Base-by-base conservation (phyloP, 2,329 filamentous ascomycete species). In the Fusarium neocosmosporiellum region DNA sequence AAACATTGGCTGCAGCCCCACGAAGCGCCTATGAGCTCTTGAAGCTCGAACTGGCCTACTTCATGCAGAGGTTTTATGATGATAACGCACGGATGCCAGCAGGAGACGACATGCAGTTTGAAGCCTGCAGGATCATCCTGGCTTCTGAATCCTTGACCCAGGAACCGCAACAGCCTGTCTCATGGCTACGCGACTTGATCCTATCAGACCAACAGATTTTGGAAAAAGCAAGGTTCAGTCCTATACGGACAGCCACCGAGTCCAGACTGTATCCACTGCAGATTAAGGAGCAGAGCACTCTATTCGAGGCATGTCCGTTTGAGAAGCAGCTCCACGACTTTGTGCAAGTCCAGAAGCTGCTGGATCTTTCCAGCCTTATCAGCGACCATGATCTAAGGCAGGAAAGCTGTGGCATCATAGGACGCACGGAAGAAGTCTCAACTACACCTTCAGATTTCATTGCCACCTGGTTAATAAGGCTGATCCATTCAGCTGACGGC, bases 251-350 rank as follows among this genome's bases (percentile, higher is more conserved):
- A 8, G 31, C 75, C 16, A 53, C 71, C 1, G 75, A 78, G 63
- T 61, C 69, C 18, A 69, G 76, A 7, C 62, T 78, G 7, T 73
- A 63, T 8, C 63, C 69, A 6, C 66, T 78, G 10, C 67, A 64
- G 16, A 75, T 79, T 31, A 78, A 74, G 8, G 78, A 75, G 1
- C 77, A 78, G 50, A 58, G 65, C 2, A 71, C 68, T 14, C 63
- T 78, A 1, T 79, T 79, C 48, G 76, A 78, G 20, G 50, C 48
- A 2, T 79, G 78, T 34, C 64, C 72, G 8, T 74, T 79, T 2
- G 78, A 79, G 59, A 43, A 63, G 2, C 72, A 75, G 27, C 68
- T 79, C 0, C 24, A 66, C 10, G 50, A 66, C 7, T 73, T 71
- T 20, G 70, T 71, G 4, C 24, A 60, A 29, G 54, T 34, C 14